Evolutionary conservation across 2,329 filamentous ascomycete species (phyloP), one percentile per base, ranked within the genome.

Genomic region (Thielaviopsis ethacetica): DNA sequence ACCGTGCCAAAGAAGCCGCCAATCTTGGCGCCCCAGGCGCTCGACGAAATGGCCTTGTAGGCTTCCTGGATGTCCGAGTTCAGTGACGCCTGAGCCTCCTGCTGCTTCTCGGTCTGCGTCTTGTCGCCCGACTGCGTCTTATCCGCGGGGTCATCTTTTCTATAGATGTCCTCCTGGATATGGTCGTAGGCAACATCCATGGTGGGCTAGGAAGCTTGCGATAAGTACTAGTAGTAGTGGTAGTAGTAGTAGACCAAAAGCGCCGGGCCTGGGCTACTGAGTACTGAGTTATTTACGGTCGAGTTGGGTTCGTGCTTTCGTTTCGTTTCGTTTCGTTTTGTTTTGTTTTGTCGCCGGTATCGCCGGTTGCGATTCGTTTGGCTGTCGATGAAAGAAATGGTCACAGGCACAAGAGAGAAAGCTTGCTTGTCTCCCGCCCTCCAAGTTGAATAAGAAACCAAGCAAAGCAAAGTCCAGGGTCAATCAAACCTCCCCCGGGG

Each of bases 151-250:
- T 76, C 73, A 62, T 80, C 75, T 65, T 82, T 79, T 47, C 80
- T 76, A 62, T 88, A 79, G 56, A 82, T 80, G 70, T 93, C 85
- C 74, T 95, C 89, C 69, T 89, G 84, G 67, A 97, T 95, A 71
- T 95, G 90, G 68, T 98, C 93, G 79, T 97, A 98, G 52, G 91
- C 91, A 68, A 94, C 78, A 80, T 98, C 93, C 93, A 98, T 97
- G 64, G 63, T 67, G 54, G 51, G 56, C 15, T 17, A 26, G 17
- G 24, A 5, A 21, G 24, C 38, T 52, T 57, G 21, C 38, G 38
- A 44, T 44, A 44, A 12, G 38, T n/a, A 10, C 5, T 41, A 2
- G 38, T 44, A 44, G 38, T 44, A 10, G 38, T 44, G n/a, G 13
- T n/a, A 5, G 38, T n/a, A n/a, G 38, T 44, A 17, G 30, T 34